Evolutionary conservation across 805 yeast genomes (phyloP).

Genomic region (Diddensiella caesifluorescens): DNA sequence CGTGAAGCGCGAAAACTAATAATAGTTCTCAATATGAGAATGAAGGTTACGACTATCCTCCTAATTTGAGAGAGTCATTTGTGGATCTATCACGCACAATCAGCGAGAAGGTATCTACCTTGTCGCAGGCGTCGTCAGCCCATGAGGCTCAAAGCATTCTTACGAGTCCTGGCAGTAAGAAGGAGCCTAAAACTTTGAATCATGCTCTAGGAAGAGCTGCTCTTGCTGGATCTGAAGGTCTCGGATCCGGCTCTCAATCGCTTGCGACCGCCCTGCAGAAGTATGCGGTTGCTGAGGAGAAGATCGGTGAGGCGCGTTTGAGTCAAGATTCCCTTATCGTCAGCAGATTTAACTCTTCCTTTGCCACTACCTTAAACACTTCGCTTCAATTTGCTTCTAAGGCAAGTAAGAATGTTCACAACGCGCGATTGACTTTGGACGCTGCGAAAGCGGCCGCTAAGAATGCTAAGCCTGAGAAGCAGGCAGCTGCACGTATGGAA

Average conservation of each 20-base stretch:
- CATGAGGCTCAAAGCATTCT: constrained; percentile 79
- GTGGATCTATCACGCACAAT: constrained; percentile 64
- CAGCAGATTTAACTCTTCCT: constrained; percentile 61
- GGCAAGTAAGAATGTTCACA: constrained; percentile 69
- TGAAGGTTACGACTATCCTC: constrained; percentile 82
- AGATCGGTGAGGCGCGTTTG: constrained; percentile 75
- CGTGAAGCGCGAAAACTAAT: constrained; percentile 18
- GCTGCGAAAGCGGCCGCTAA: constrained; percentile 59
- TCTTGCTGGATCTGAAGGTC: constrained; percentile 40
- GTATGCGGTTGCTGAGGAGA: constrained; percentile 63
- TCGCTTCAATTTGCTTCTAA: constrained; percentile 58
- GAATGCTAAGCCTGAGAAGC: constrained; percentile 54
- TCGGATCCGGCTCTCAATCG: constrained; percentile 41
- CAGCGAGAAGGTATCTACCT: constrained; percentile 56
- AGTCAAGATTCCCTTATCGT: constrained; percentile 74
- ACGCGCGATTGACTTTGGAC: constrained; percentile 73
- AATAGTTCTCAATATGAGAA: constrained; percentile 51
- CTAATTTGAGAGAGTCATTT: constrained; percentile 68
- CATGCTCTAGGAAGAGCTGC: constrained; percentile 79
- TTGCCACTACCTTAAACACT: constrained; percentile 55
- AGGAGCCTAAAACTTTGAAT: constrained; percentile 71
- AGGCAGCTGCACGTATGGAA: constrained; percentile 66
- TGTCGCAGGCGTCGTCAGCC: constrained; percentile 68
- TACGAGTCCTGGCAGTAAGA: constrained; percentile 43
- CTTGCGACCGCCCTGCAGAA: constrained; percentile 59